Evolutionary conservation across 768 basidiomycete species (phyloP).

Genomic region (Boletus vermiculosoides): DNA sequence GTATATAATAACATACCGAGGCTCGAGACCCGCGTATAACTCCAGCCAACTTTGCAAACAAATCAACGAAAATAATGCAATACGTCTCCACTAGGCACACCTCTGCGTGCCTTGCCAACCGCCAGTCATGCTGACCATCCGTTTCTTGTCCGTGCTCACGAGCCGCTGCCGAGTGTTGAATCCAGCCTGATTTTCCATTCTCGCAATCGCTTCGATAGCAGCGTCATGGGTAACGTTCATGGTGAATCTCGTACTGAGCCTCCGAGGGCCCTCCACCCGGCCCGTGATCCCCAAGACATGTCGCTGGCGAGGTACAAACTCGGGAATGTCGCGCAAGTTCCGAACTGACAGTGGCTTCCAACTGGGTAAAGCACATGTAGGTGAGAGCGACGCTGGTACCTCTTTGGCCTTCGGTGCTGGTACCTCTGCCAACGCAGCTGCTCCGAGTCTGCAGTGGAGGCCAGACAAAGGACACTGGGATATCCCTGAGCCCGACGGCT

Average conservation of each 20-base stretch:
- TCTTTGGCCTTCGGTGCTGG: not conserved
- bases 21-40: not conserved
- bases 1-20: not conserved
- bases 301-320: slow-evolving; percentile 28
- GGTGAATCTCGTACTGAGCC: no score
- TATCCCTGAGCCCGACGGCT: slow-evolving; percentile 17
- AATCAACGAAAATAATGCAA: slow-evolving; percentile 16
- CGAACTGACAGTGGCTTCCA: slow-evolving; percentile 6
- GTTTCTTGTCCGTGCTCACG: slow-evolving; percentile 2
- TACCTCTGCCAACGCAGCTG: not conserved
- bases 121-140: not conserved
- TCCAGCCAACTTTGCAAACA: slow-evolving; percentile 7
- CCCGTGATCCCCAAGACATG: not conserved
- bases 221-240: slow-evolving; percentile 13
- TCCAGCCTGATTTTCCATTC: slow-evolving; percentile 21
- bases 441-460: slow-evolving; percentile 22
- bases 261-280: not conserved
- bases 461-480: slow-evolving; percentile 27
- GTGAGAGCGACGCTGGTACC: not conserved
- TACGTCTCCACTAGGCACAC: not conserved
- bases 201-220: slow-evolving; percentile 22
- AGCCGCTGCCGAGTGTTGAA: slow-evolving; percentile 6
- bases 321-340: slow-evolving; percentile 20
- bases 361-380: not conserved
- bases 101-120: slow-evolving; percentile 5